Base-by-base conservation (phyloP, 2,329 filamentous ascomycete genomes). In the Phialophora tarda region DNA sequence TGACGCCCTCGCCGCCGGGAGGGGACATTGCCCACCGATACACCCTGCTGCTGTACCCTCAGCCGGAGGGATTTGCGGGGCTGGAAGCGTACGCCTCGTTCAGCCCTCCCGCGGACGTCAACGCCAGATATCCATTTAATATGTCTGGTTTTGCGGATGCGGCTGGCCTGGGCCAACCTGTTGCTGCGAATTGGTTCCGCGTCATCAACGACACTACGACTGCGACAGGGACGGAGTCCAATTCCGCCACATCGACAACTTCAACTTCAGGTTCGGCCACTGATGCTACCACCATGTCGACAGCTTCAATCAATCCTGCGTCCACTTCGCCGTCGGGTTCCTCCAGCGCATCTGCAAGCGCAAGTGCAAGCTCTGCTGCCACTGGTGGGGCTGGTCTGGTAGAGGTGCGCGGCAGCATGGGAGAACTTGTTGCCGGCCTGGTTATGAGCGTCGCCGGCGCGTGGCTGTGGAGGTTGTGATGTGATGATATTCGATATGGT, bases 131-230 rank as follows among this genome's bases (percentile, higher is more conserved):
- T 0, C 73, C 75, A 5, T 81, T 81, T 66, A 74, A 81, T 56
- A 70, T 77, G 0, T 69, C 62, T 3, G 68, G 71, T 24, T 81
- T 82, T 67, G 71, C 77, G 2, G 56, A 66, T 0, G 78, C 76
- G 2, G 71, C 77, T 2, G 73, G 71, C 1, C 61, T 82, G 11
- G 67, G 62, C 5, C 59, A 68, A 1, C 74, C 77, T 0, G 38
- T 80, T 32, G 78, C 77, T 1, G 77, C 73, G 6, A 81, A 78
- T 65, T 82, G 76, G 70, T 78, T 82, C 56, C 77, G 78, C 48
- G 69, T 75, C 24, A 30, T 66, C 59, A 70, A 70, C 56, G 63
- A 62, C 50, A 59, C 32, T 38, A 60, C 58, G 11, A 53, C 57
- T 12, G 21, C 51, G 21, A 14, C 58, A 26, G 47, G 17, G 3